Evolutionary conservation across 2,329 filamentous ascomycete species (phyloP), one percentile per base, ranked within the genome.

Genomic region (Nemania serpens): DNA sequence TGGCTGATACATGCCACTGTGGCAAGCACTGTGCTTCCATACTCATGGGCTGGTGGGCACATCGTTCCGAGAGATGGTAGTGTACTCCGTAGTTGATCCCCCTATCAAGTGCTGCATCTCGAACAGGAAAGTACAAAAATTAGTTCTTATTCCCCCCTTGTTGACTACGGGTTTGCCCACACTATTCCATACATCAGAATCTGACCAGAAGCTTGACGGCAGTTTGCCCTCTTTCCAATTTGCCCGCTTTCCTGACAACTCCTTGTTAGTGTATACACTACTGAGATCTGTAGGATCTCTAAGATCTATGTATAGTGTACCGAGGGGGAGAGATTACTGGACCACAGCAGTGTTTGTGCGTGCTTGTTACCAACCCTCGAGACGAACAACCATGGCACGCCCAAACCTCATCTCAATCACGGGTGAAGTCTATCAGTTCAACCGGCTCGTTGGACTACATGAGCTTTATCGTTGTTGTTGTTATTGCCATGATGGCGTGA

Each of bases 91-190:
- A 29, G 25, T 29, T 11, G 55, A 59, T 62, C 61, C 62, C 59
- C 62, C 62, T 64, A 64, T 64, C 58, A 50, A 45, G 42, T 41
- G 43, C 47, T 55, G 46, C 41, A 48, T 49, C 62, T 62, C 55
- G 37, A 62, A 59, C 33, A 53, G 62, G 62, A 47, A 61, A 55
- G 48, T 61, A 49, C 25, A 29, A 49, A 49, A 55, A 54, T n/a
- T 43, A 55, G 45, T 29, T 58, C 25, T 42, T 37, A 20, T 36
- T 57, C 34, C 58, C 50, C 50, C 62, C 61, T 43, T 39, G 58
- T 42, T 43, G 45, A 33, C 42, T n/a, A 48, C 20, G 53, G 53
- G 20, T 42, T 5, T n/a, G 51, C 33, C 59, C 54, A 61, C 55
- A 61, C 59, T n/a, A n/a, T n/a, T n/a, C n/a, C n/a, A n/a, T n/a